Base-by-base conservation (phyloP, 768 basidiomycete species). In the Boletus reticuloceps region DNA sequence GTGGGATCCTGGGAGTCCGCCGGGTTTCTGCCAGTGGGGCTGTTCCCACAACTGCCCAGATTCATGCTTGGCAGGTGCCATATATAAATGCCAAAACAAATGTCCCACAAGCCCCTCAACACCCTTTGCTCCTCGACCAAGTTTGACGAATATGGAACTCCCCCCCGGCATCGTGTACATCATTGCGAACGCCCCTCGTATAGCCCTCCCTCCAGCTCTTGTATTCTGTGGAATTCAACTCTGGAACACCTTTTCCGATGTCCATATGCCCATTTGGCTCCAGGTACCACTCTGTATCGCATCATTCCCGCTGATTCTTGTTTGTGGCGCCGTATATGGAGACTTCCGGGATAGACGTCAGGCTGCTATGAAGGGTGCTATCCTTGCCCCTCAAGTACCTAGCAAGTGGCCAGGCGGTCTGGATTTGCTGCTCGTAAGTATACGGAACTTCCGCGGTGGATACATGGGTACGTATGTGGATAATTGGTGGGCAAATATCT, bases 381-480 rank as follows among this genome's bases (percentile, higher is more conserved):
- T 69, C 17, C 46, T 72, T 14, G 65, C 76, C 5, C 76, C 75
- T 6, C 51, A 22, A 22, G 69, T 75, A 19, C 53, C 62, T 3
- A 72, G 69, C 52, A 67, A 58, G 39, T 73, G 69, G 72, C 73
- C 73, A 4, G 73, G 72, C 27, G 72, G 74, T 34, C 36, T 80
- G 7, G 73, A 75, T 39, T 42, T 72, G 17, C 53, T 78, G 1
- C 27, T 60, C 16, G 50, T 51, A 5, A 58, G 56, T 17, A 0
- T 74, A n/a, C 53, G 53, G 14, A 67, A 65, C 38, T 60, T 68
- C 34, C 61, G 62, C 5, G 29, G 50, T 11, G 71, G 64, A 13
- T 72, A 72, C 56, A 53, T 68, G 17, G 68, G 73, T 71, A 46
- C 20, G 67, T 51, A 61, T n/a, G 16, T 49, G 47, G 17, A 12